Evolutionary conservation across 139 green algal species (phyloP).

Genomic region (Spirogloea muscicola): DNA sequence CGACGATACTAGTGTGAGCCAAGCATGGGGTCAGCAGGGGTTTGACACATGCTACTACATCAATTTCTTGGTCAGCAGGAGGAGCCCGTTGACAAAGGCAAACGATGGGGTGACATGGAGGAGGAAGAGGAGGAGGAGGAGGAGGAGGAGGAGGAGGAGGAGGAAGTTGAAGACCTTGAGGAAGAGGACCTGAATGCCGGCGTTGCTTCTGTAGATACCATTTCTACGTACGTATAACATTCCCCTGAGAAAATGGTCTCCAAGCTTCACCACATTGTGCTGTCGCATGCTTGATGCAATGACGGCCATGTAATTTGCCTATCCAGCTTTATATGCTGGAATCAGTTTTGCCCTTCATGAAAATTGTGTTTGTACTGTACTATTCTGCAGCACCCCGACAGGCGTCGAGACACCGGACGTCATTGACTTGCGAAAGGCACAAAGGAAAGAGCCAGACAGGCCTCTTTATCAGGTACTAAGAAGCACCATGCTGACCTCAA

Average conservation of each 20-base stretch:
- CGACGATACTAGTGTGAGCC: neutral
- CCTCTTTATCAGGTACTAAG: conserved; percentile 32
- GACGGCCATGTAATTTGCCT: neutral
- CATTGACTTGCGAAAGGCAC: conserved; percentile 82
- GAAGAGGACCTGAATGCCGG: conserved; percentile 63
- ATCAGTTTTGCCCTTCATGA: neutral
- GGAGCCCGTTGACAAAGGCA: conserved; percentile 65
- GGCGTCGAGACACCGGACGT: conserved; percentile 64
- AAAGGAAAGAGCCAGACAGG: conserved; percentile 43
- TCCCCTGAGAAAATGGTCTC: neutral
- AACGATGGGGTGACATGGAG: conserved; percentile 76
- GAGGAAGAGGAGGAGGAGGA: conserved; percentile 58
- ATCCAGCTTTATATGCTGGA: neutral
- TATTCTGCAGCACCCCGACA: conserved; percentile 25
- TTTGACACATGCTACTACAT: neutral
- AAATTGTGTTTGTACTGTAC: neutral
- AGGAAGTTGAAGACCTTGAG: conserved; percentile 52
- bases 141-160: conserved; percentile 57
- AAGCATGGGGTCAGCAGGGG: neutral
- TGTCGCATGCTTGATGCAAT: neutral
- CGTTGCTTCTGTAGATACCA: conserved; percentile 55
- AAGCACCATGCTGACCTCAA: neutral
- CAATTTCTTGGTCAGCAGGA: conserved; percentile 27
- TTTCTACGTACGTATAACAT: conserved; percentile 30
- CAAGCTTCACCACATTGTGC: neutral